phyloP scores from a whole-genome alignment of 1,139 yeast genomes.

The Yamadazyma membranifaciens region DNA sequence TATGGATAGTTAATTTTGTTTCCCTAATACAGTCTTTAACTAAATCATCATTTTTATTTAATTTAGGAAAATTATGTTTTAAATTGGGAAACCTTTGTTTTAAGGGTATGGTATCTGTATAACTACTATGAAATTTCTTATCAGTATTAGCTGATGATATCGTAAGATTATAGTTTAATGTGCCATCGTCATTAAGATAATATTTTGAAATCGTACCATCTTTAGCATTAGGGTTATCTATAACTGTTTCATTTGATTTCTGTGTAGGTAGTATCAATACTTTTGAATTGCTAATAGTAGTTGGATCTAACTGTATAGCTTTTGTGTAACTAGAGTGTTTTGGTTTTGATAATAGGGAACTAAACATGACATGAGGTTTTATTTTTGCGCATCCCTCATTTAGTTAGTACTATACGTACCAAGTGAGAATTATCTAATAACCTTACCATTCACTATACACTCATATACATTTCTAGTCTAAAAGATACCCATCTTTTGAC shows the following conservation, averaged over 20 bases:
- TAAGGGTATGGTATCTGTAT: conserved; percentile 42
- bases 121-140: conserved; percentile 25
- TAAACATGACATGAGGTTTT: conserved; percentile 23
- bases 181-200: conserved; percentile 27
- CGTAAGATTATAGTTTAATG: conserved; percentile 27
- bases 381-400: background rate
- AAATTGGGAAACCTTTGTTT: conserved; percentile 39
- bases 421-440: too few species aligned
- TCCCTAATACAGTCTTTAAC: conserved; percentile 26
- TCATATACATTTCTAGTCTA: conserved; percentile 9
- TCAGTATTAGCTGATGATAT: conserved; percentile 19
- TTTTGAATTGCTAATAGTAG: background rate
- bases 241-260: background rate
- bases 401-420: too few species aligned
- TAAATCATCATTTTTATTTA: conserved; percentile 30
- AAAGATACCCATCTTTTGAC: conserved; percentile 34
- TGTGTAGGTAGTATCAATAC: conserved; percentile 6
- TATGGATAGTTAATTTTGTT: conserved; percentile 26
- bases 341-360: conserved; percentile 33
- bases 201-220: conserved; percentile 16
- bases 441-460: background rate
- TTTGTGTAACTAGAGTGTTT: conserved; percentile 20
- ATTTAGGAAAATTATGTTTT: conserved; percentile 41
- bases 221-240: conserved; percentile 1
- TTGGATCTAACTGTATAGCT: conserved; percentile 7